Evolutionary conservation across 1,139 yeast genomes (phyloP).

Genomic region (Meyerozyma smithsonii): DNA sequence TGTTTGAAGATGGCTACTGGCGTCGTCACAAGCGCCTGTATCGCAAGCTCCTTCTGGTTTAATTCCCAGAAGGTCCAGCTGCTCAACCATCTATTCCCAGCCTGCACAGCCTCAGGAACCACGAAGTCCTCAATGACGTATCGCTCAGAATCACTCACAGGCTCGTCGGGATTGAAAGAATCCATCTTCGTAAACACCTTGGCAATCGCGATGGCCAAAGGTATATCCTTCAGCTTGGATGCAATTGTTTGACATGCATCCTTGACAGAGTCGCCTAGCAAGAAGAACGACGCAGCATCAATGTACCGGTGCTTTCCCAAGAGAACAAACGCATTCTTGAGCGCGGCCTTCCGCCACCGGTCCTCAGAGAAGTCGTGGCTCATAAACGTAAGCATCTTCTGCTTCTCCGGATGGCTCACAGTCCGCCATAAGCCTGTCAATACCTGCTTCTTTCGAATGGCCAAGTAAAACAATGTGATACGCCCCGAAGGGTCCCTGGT

Average conservation of each 20-base stretch:
- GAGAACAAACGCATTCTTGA: constrained; percentile 87
- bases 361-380: constrained; percentile 67
- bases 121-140: constrained; percentile 48
- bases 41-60: constrained; percentile 45
- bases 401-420: constrained; percentile 72
- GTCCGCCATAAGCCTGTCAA: constrained; percentile 82
- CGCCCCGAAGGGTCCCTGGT: constrained; percentile 66
- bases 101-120: constrained; percentile 51
- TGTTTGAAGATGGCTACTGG: constrained; percentile 42
- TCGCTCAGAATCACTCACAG: constrained; percentile 36
- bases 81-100: constrained; percentile 78
- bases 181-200: constrained; percentile 50
- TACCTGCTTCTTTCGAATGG: constrained; percentile 72
- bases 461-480: constrained; percentile 72
- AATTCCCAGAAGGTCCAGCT: constrained; percentile 81
- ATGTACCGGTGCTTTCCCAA: constrained; percentile 80
- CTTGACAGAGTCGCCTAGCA: constrained; percentile 69
- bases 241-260: constrained; percentile 77
- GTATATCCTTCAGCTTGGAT: constrained; percentile 59
- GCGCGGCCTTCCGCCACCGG: constrained; percentile 85
- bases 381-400: constrained; percentile 73
- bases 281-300: constrained; percentile 88
- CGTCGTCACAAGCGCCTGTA: constrained; percentile 61
- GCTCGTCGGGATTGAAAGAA: constrained; percentile 31
- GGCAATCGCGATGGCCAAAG: constrained; percentile 76